Evolutionary conservation across 305 asterid genomes (phyloP), one percentile per base, ranked within the genome.

Genomic region (Salvia sclarea): DNA sequence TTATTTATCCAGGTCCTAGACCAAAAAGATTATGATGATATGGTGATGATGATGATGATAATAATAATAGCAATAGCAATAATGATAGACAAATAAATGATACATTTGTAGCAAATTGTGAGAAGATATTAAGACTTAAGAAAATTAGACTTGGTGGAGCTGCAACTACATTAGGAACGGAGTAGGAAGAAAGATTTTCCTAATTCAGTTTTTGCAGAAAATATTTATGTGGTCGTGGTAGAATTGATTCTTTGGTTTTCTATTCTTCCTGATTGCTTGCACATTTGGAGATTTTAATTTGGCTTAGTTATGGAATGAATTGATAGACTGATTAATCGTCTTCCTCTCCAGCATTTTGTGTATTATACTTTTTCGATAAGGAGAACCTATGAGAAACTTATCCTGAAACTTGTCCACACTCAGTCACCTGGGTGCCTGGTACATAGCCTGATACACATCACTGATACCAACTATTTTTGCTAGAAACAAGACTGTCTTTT

Each of bases 401-500:
- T 30, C 18, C 37, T 6, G n/a, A 24, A 31, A 16, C 64, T 41
- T 67, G 33, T 54, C 4, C 31, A 14, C 17, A 28, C 17, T 18
- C 0, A 22, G 17, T 16, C 64, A 49, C 58, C 37, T 20, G 48
- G 69, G 64, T 35, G 21, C 58, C 56, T 38, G 37, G 55, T 61
- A 61, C 6, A 58, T 22, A 25, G 21, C 58, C 56, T 38, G 37
- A 61, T 61, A 61, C 6, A 58, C 17, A 25, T 50, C 11, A 5
- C 45, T 53, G 17, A 48, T 8, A 61, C 22, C 44, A 72, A 53
- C 71, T 45, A 56, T 43, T 57, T 45, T 69, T 21, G 60, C 40
- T 69, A n/a, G 68, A 38, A 74, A 61, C 16, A 38, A 41, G 54
- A 50, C 28, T 47, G 61, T 54, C 65, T 55, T 24, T 41, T 9